Conservation (phyloP, 768 basidiomycete genomes). For the Amylocystis lapponica region DNA sequence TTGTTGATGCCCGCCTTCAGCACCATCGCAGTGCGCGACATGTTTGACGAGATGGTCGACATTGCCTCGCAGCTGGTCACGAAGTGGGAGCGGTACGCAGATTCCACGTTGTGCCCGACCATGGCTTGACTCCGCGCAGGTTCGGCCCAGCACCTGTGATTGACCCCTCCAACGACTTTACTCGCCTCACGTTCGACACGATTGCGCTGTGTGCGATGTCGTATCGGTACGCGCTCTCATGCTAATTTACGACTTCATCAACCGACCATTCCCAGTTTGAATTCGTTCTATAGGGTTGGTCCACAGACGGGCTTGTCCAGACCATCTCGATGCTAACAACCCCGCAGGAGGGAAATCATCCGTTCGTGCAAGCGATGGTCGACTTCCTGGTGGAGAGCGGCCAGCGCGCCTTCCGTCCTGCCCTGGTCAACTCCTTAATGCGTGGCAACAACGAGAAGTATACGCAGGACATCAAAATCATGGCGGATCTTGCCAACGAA, state of each 20-base stretch:
- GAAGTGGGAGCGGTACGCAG: constrained; percentile 36
- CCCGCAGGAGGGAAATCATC: constrained; percentile 27
- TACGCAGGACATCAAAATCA: constrained; percentile 34
- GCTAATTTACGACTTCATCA: not conserved
- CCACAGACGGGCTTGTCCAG: not conserved
- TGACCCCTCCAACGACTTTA: constrained; percentile 42
- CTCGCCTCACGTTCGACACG: constrained; percentile 42
- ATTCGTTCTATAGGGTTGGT: constrained; percentile 39
- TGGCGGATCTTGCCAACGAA: constrained; percentile 36
- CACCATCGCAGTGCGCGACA: constrained; percentile 34
- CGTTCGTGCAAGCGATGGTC: constrained; percentile 36
- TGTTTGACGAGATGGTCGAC: constrained; percentile 46
- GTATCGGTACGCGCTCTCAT: constrained; percentile 24
- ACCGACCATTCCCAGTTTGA: constrained; percentile 27
- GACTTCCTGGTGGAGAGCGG: constrained; percentile 37
- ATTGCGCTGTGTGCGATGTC: constrained; percentile 41
- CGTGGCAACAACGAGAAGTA: constrained; percentile 31
- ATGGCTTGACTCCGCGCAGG: constrained; percentile 20
- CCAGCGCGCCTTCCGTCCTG: constrained; percentile 29
- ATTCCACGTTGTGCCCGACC: not conserved
- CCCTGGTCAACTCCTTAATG: constrained; percentile 32
- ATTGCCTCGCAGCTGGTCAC: constrained; percentile 36
- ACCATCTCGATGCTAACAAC: not conserved
- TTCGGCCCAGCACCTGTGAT: constrained; percentile 38
- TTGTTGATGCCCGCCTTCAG: constrained; percentile 39